Conservation (phyloP, 371 early-diverging fungal genomes). For the Mucor sp. region DNA sequence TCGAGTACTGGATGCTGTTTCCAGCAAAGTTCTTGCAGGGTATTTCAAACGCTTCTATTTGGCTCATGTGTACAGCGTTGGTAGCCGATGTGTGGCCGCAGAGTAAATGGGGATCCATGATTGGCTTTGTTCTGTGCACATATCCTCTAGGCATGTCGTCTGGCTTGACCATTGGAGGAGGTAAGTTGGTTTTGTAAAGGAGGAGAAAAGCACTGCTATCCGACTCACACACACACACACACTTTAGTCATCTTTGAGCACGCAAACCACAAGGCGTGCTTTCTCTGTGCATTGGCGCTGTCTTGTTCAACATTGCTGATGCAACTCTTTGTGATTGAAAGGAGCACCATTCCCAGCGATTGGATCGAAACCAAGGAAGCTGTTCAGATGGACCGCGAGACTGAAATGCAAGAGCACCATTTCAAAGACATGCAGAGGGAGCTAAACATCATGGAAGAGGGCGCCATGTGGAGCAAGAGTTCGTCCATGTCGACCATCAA, state of each 20-base stretch:
- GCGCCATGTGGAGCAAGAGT: conserved; percentile 17
- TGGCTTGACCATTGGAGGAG: conserved; percentile 15
- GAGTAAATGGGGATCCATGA: conserved; percentile 9
- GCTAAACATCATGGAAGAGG: not conserved
- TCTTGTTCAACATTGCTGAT: not conserved
- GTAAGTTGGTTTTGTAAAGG: not conserved
- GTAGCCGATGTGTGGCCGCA: conserved; percentile 12
- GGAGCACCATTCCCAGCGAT: not conserved
- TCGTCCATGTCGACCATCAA: conserved; percentile 21
- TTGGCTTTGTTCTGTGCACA: conserved; percentile 9
- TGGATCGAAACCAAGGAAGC: not conserved
- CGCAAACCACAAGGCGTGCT: not conserved
- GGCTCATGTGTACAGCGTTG: conserved; percentile 9
- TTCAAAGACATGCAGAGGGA: conserved; percentile 8
- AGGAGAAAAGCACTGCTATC: not conserved
- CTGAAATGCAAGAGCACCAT: not conserved
- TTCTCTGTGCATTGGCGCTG: not conserved
- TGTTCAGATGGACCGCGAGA: not conserved
- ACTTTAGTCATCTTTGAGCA: conserved; percentile 2
- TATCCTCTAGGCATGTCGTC: conserved; percentile 10
- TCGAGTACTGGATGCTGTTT: conserved; percentile 17
- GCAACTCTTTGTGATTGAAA: conserved; percentile 10
- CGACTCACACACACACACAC: not conserved
- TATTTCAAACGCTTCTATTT: conserved; percentile 11
- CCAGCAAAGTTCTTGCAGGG: conserved; percentile 16